These are phyloP conservation scores for Bifiguratus adelaidae DNA, from an alignment of 192 early-diverging fungal genomes.

Conservation along the genomic window DNA sequence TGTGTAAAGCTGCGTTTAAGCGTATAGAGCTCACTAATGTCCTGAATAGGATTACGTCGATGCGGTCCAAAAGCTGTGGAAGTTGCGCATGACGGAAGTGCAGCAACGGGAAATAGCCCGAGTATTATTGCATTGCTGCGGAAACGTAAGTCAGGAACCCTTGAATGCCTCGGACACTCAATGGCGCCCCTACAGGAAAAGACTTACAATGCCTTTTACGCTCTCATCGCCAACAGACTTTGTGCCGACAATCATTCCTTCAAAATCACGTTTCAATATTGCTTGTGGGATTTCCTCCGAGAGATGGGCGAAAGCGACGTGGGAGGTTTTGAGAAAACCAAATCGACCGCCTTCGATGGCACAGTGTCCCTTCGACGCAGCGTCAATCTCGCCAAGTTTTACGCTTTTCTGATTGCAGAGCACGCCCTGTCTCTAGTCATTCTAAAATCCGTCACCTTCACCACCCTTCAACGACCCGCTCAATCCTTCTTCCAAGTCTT, in stretches of 20 bases:
- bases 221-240: constrained; percentile 71
- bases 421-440: constrained; percentile 65
- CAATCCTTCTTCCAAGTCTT: constrained; percentile 62
- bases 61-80: constrained; percentile 76
- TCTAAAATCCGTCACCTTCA: constrained; percentile 68
- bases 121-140: constrained; percentile 84
- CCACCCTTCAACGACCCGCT: constrained; percentile 45
- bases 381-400: constrained; percentile 80
- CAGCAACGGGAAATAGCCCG: constrained; percentile 94
- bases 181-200: constrained; percentile 45
- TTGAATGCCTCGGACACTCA: not conserved
- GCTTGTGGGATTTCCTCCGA: constrained; percentile 91
- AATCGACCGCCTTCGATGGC: constrained; percentile 17
- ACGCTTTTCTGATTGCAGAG: constrained; percentile 64
- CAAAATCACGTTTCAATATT: constrained; percentile 89
- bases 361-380: constrained; percentile 57
- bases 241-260: constrained; percentile 68
- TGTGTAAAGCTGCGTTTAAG: not conserved
- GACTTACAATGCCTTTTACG: constrained; percentile 91
- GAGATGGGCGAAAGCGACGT: constrained; percentile 72
- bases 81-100: constrained; percentile 76
- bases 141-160: constrained; percentile 41
- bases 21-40: not conserved
- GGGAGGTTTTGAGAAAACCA: constrained; percentile 50
- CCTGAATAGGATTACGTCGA: constrained; percentile 94